Percentiles rank a stretch among this genome's conserved stretches.
These are phyloP conservation scores for Rachicladosporium sp. DNA, from an alignment of 2,329 filamentous ascomycete species.

Conservation along the genomic window DNA sequence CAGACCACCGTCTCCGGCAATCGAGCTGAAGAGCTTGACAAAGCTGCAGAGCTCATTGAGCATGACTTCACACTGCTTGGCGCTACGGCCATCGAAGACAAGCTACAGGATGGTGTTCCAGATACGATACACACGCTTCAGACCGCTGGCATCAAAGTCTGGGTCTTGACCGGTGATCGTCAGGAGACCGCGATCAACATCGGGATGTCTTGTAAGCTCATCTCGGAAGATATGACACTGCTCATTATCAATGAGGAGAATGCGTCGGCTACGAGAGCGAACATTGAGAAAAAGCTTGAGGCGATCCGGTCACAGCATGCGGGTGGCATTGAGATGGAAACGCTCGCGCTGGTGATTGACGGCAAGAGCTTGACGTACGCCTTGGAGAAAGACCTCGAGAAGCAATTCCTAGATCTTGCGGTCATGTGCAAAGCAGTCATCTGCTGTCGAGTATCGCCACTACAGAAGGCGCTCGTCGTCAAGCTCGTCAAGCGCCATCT, in stretches of 20 bases:
- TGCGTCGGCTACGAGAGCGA: slow-evolving; percentile 67
- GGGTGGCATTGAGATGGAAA: slow-evolving; percentile 66
- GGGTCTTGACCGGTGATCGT: slow-evolving; percentile 93
- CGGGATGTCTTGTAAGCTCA: slow-evolving; percentile 97
- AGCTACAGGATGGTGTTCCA: no score
- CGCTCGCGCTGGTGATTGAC: slow-evolving; percentile 85
- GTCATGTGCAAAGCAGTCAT: slow-evolving; percentile 98
- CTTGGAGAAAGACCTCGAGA: slow-evolving; percentile 86
- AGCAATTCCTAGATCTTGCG: slow-evolving; percentile 82
- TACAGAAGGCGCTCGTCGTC: slow-evolving; percentile 94
- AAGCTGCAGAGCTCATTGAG: slow-evolving; percentile 91
- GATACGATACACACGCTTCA: slow-evolving; percentile 97
- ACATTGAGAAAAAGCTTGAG: slow-evolving; percentile 84
- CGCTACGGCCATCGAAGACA: slow-evolving; percentile 95
- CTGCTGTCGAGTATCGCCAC: slow-evolving; percentile 86
- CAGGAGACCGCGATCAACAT: slow-evolving; percentile 99
- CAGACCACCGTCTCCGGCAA: slow-evolving; percentile 84
- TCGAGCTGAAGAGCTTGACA: slow-evolving; percentile 88
- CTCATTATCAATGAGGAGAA: slow-evolving; percentile 90
- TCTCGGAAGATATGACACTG: slow-evolving; percentile 97
- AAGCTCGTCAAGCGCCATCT: slow-evolving; percentile 95
- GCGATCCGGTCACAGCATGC: slow-evolving; percentile 76
- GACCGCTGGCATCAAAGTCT: slow-evolving; percentile 94
- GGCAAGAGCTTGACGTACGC: slow-evolving; percentile 91
- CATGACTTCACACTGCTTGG: slow-evolving; percentile 83